Evolutionary conservation across 805 yeast genomes (phyloP), one percentile per base, ranked within the genome.

Genomic region (Trichomonascus vanleenenianus): DNA sequence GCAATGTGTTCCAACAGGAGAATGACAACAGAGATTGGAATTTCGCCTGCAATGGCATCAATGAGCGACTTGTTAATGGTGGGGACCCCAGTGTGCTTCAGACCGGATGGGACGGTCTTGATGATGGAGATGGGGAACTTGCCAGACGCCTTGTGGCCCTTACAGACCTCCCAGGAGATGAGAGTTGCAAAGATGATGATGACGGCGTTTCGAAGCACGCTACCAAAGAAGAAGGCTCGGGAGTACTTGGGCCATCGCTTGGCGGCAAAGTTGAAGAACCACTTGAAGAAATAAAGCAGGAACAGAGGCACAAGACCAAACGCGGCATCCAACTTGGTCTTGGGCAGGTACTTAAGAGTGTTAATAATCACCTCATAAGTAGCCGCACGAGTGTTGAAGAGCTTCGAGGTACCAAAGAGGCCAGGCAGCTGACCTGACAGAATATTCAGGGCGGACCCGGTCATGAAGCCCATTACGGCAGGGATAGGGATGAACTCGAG

Each of bases 391-490:
- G 95, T 83, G 67, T 85, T 79, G 46, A 88, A 86, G 30, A 53
- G 48, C 14, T 67, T 76, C 44, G 56, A 48, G 66, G 72, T 83
- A 14, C 97, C 97, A 84, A 89, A 73, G 48, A 89, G 71, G 3
- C 72, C 83, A 3, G 97, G 95, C 5, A 89, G 80, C 68, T 89
- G 97, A 19, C 97, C 97, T 49, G 72, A 64, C 31, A 83, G 71
- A 59, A 89, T 89, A 57, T 73, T 81, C 57, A 89, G 75, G 2
- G 97, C 96, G 3, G 96, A 88, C 43, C 97, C 97, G 30, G 91
- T 75, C 91, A 89, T 89, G 70, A 88, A 89, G 0, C 97, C 97
- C 66, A 87, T 73, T 36, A 89, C 95, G 1, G 96, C 94, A 39
- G 96, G 96, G 58, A 82, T 72, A 2, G 96, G 86, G 57, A 89